Percentiles rank a stretch among this genome's conserved stretches.
These are phyloP conservation scores for Aureobasidium zeae DNA, from an alignment of 2,329 filamentous ascomycete genomes.

Conservation along the genomic window DNA sequence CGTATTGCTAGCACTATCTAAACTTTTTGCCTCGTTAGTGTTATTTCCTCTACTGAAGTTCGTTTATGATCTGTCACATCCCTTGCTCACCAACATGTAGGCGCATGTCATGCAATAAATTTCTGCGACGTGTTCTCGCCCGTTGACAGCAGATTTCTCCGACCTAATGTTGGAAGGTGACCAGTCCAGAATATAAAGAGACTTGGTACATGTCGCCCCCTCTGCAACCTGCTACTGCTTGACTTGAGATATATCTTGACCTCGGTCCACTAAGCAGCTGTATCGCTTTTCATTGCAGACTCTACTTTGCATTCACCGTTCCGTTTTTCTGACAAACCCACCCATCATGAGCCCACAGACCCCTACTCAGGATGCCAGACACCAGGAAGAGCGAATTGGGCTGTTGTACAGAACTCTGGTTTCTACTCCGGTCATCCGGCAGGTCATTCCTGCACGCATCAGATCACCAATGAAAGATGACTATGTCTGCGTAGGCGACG, in stretches of 20 bases:
- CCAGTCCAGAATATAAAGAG: too few relatives aligned
- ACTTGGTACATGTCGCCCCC: not conserved
- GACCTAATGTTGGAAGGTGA: too few relatives aligned
- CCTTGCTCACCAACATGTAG: constrained; percentile 12
- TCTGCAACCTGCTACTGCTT: not conserved
- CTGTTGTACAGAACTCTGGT: constrained; percentile 71
- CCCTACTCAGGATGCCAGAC: constrained; percentile 19
- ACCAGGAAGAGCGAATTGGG: constrained; percentile 39
- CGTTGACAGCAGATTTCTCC: not conserved
- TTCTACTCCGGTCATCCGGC: constrained; percentile 64
- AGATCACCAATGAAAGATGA: constrained; percentile 64
- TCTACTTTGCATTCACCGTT: not conserved
- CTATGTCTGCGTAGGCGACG: constrained; percentile 76
- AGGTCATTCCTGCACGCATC: constrained; percentile 71
- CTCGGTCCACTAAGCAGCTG: not conserved
- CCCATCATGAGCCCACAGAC: not conserved
- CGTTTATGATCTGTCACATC: constrained; percentile 1
- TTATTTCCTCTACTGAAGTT: not conserved
- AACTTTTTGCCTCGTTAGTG: constrained; percentile 6
- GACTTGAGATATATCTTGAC: not conserved
- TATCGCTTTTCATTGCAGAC: not conserved
- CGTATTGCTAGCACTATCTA: too few relatives aligned
- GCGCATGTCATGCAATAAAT: constrained; percentile 9
- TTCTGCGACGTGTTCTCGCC: not conserved
- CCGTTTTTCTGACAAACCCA: not conserved